Evolutionary conservation across 2,329 filamentous ascomycete species (phyloP), one percentile per base, ranked within the genome.

Genomic region (Sarocladium strictum): DNA sequence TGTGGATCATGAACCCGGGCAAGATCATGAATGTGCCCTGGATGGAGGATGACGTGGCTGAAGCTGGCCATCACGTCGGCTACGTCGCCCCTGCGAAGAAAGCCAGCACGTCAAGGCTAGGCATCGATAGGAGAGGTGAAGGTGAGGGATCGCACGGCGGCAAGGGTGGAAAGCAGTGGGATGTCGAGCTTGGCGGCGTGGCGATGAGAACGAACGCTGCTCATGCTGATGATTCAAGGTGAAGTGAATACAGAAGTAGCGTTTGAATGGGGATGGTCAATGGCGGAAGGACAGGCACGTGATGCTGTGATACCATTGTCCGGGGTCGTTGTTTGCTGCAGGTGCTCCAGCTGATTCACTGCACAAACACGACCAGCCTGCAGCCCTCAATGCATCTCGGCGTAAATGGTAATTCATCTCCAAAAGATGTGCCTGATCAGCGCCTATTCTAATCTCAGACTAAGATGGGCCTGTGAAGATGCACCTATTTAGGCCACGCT

Each of bases 1-100:
- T 85, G 51, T 95, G 91, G 89, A 82, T 96, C 55, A 82, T 96
- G 81, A 96, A 96, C 61, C 91, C 91, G 0, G 90, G 90, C 1
- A 96, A 96, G 74, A 93, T 96, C 59, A 91, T 96, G 70, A 88
- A 95, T 60, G 73, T 82, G 17, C 76, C 76, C n/a, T 67, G 67
- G 68, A 54, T 63, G 58, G 61, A 63, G 24, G 56, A 60, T 26
- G 53, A 60, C 26, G 60, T 62, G 56, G 57, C 38, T 23, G 57
- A 54, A 15, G 54, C 56, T 1, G 56, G 59, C 15, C 19, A 24
- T 10, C 50, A 53, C 21, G 50, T 53, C 15, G 50, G 50, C 6
- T 53, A 26, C 33, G 50, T 53, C n/a, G n/a, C 32, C 12, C 32
- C 32, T 5, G 35, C 14, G 11, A 41, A 55, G 58, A 47, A 29